Percentiles rank a stretch among this genome's conserved stretches.
These are phyloP conservation scores for Tilletiopsis washingtonensis DNA, from an alignment of 1,284 basidiomycete species.

Conservation along the genomic window DNA sequence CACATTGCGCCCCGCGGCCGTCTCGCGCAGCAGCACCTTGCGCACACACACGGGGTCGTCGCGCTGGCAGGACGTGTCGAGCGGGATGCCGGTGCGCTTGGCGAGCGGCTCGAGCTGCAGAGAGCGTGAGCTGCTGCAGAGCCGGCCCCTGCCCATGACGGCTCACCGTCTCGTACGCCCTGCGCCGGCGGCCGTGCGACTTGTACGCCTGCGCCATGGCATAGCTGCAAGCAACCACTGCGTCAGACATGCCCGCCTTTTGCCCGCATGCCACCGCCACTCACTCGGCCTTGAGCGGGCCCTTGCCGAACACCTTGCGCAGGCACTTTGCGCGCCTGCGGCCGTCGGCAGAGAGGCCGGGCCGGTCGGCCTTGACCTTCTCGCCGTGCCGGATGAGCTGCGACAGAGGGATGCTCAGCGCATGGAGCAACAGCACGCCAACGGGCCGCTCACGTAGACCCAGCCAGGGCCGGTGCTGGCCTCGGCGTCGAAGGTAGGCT, in stretches of 20 bases:
- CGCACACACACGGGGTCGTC: constrained; percentile 9
- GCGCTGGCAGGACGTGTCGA: constrained; percentile 11
- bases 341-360: constrained; percentile 5
- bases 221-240: too few species aligned
- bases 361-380: constrained; percentile 7
- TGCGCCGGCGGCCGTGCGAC: constrained; percentile 1
- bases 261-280: background rate
- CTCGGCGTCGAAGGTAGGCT: too few species aligned
- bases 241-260: too few species aligned
- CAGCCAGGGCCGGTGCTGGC: background rate
- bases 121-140: background rate
- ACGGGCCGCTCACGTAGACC: background rate
- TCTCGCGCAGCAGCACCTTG: background rate
- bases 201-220: constrained; percentile 9
- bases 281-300: constrained; percentile 1
- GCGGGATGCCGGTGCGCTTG: background rate
- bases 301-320: constrained; percentile 2
- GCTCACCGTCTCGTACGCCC: constrained; percentile 8
- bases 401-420: background rate
- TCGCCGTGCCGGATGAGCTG: constrained; percentile 8
- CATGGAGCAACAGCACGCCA: background rate
- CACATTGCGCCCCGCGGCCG: constrained; percentile 1
- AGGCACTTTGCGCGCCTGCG: constrained; percentile 6
- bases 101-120: constrained; percentile 8
- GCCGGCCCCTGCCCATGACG: background rate